Conservation (phyloP, 2,329 filamentous ascomycete species). For the Chrysoporthe cubensis region DNA sequence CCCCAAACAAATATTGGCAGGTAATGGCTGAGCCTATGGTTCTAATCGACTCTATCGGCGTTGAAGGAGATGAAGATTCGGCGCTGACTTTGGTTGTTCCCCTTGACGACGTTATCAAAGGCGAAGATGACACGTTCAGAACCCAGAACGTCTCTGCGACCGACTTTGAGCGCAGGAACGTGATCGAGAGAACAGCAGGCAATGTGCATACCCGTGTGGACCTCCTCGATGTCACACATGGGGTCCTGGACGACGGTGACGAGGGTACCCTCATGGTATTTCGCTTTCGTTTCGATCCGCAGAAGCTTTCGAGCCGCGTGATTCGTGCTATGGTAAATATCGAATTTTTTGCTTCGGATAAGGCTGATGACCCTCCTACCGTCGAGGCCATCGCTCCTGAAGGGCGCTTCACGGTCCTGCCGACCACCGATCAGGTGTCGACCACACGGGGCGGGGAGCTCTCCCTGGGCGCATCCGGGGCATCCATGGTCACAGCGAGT, state of each 20-base stretch:
- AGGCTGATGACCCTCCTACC: neutral
- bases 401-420: neutral
- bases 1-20: neutral
- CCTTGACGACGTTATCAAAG: constrained; percentile 1
- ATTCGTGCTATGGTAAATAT: constrained; percentile 1
- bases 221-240: constrained; percentile 5
- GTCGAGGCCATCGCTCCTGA: constrained; percentile 8
- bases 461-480: neutral
- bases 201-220: constrained; percentile 5
- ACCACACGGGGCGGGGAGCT: constrained; percentile 4
- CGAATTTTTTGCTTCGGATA: constrained; percentile 1
- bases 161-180: constrained; percentile 6
- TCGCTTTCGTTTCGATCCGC: constrained; percentile 13
- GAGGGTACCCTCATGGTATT: constrained; percentile 6
- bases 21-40: neutral
- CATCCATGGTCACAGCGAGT: neutral
- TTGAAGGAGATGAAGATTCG: constrained; percentile 3
- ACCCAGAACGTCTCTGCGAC: neutral
- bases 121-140: constrained; percentile 12
- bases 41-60: neutral
- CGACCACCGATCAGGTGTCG: constrained; percentile 1
- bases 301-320: constrained; percentile 8
- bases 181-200: neutral
- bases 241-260: neutral
- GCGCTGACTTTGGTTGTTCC: neutral